Evolutionary conservation across 345 rosid species (phyloP).

Genomic region (Eutrema japonicum): DNA sequence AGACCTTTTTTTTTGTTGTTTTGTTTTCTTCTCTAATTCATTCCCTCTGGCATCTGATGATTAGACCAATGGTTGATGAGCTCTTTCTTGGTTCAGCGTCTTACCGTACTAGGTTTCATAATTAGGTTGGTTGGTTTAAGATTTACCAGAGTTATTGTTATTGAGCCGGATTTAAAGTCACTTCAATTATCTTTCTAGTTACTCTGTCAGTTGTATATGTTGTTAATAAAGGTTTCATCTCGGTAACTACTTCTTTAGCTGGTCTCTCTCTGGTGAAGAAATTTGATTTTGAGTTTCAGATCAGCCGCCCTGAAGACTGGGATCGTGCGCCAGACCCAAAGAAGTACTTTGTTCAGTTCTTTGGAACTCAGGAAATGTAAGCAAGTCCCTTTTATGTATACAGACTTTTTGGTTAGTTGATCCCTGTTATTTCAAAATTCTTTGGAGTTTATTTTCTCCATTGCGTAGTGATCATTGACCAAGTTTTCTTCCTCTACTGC

Average conservation of each 20-base stretch:
- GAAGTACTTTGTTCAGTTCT: conserved; percentile 88
- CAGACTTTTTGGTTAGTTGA: not conserved
- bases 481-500: conserved; percentile 37
- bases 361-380: conserved; percentile 96
- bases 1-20: not conserved
- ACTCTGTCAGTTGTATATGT: conserved; percentile 9
- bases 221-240: conserved; percentile 10
- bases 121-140: not conserved
- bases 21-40: not conserved
- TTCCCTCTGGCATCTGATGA: conserved; percentile 7
- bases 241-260: not conserved
- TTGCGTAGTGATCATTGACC: conserved; percentile 8
- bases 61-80: conserved; percentile 18
- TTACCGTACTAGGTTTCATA: conserved; percentile 1
- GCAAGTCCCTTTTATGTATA: conserved; percentile 35
- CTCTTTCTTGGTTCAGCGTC: conserved; percentile 9
- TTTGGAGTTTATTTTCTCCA: conserved; percentile 8
- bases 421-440: not conserved
- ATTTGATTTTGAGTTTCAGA: conserved; percentile 59
- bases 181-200: not conserved
- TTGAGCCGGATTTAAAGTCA: not conserved
- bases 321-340: conserved; percentile 71
- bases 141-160: not conserved
- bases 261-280: conserved; percentile 27
- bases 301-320: conserved; percentile 88